Evolutionary conservation across 1,284 basidiomycete genomes (phyloP).

Genomic region (Microstroma glucosiphilum): DNA sequence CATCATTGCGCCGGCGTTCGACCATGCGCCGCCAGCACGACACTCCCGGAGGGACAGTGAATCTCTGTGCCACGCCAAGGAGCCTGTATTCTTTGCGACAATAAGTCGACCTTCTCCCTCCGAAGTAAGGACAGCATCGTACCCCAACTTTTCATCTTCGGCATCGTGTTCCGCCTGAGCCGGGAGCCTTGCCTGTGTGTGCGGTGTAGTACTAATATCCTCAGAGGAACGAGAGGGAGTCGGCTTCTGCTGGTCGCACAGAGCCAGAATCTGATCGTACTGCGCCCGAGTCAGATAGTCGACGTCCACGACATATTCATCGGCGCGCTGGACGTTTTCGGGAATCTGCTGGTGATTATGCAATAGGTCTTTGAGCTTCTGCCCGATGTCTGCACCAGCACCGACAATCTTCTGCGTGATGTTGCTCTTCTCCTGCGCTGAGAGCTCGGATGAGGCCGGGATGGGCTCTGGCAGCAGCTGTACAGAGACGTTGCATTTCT

Average conservation of each 20-base stretch:
- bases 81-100: too few relatives aligned
- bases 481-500: neutral
- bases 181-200: too few relatives aligned
- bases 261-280: neutral
- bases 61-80: too few relatives aligned
- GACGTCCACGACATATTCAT: neutral
- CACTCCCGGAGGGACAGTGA: too few relatives aligned
- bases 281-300: neutral
- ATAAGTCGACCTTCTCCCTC: too few relatives aligned
- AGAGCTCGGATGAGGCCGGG: neutral
- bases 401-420: neutral
- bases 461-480: conserved; percentile 3
- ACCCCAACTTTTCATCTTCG: too few relatives aligned
- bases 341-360: neutral
- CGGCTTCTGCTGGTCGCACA: neutral
- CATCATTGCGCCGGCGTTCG: too few relatives aligned
- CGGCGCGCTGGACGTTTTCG: neutral
- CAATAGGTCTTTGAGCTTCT: neutral
- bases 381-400: neutral
- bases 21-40: too few relatives aligned
- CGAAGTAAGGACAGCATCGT: too few relatives aligned
- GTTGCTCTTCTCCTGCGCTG: neutral
- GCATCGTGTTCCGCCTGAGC: too few relatives aligned
- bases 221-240: neutral
- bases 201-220: too few relatives aligned